Percentiles rank a stretch among this genome's conserved stretches.
phyloP scores from a whole-genome alignment of 2,329 filamentous ascomycete genomes.

The Harringtonia lauricola region DNA sequence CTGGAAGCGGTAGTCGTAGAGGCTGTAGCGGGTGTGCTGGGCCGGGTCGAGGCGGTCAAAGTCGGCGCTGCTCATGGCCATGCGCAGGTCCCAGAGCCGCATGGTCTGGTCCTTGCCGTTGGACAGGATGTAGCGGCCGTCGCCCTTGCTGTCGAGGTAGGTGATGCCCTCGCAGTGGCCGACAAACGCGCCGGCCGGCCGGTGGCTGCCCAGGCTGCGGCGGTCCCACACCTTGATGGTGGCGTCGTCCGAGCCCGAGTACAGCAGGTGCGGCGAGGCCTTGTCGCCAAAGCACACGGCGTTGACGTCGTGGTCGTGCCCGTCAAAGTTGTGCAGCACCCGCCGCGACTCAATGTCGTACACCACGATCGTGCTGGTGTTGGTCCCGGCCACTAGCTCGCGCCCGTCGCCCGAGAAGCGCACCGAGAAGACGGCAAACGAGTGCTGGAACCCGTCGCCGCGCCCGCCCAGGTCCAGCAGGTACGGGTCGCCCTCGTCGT shows the following conservation, averaged over 20 bases:
- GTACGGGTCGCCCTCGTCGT: conserved; percentile 68
- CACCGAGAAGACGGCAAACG: conserved; percentile 73
- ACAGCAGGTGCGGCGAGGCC: conserved; percentile 82
- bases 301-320: conserved; percentile 84
- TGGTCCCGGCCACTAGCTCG: conserved; percentile 84
- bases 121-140: conserved; percentile 73
- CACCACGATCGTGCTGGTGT: conserved; percentile 67
- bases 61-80: conserved; percentile 66
- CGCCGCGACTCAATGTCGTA: conserved; percentile 81
- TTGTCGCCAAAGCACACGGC: conserved; percentile 92
- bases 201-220: conserved; percentile 76
- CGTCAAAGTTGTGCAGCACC: conserved; percentile 62
- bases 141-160: conserved; percentile 59
- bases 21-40: conserved; percentile 50
- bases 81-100: conserved; percentile 92
- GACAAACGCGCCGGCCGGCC: conserved; percentile 56
- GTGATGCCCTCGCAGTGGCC: conserved; percentile 57
- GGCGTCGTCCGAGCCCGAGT: conserved; percentile 90
- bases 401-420: conserved; percentile 86
- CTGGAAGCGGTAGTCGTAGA: conserved; percentile 69
- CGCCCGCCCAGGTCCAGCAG: conserved; percentile 58
- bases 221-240: conserved; percentile 96
- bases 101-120: conserved; percentile 96
- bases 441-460: conserved; percentile 16
- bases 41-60: conserved; percentile 46